Percentiles rank a stretch among this genome's conserved stretches.
Conservation (phyloP, 2,329 filamentous ascomycete genomes). For the Claviceps paspali region DNA sequence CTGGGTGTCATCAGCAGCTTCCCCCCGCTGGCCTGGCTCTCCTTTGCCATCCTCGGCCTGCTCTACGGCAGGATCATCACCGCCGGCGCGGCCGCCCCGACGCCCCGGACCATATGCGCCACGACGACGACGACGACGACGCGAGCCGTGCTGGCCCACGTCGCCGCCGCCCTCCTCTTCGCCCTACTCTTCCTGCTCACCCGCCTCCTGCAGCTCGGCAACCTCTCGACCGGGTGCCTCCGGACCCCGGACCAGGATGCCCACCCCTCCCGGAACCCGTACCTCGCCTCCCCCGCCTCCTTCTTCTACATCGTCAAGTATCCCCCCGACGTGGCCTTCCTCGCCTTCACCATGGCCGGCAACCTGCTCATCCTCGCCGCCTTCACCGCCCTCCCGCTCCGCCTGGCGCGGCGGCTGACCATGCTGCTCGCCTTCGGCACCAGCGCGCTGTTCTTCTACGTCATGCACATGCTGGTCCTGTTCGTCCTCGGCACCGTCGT, state of each 20-base stretch:
- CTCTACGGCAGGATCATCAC: conserved; percentile 26
- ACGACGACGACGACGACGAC: no score
- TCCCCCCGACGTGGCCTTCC: conserved; percentile 31
- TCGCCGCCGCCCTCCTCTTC: conserved; percentile 15
- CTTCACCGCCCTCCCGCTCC: conserved; percentile 19
- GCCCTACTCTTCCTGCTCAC: conserved; percentile 25
- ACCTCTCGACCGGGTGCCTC: conserved; percentile 28
- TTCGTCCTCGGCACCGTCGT: conserved; percentile 13
- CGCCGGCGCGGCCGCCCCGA: no score
- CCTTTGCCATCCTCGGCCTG: conserved; percentile 28
- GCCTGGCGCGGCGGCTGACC: conserved; percentile 15
- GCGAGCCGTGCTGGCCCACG: conserved; percentile 16
- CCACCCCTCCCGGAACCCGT: conserved; percentile 21
- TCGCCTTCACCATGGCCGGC: conserved; percentile 23
- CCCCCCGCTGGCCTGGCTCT: conserved; percentile 30
- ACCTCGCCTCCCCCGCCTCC: conserved; percentile 23
- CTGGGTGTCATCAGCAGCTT: conserved; percentile 22
- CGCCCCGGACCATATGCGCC: no score
- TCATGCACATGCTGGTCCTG: conserved; percentile 22
- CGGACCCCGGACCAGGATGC: conserved; percentile 21
- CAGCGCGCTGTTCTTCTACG: conserved; percentile 31
- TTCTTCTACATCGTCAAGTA: conserved; percentile 34
- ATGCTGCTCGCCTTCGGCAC: conserved; percentile 28
- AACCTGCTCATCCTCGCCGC: conserved; percentile 24
- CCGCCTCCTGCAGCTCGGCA: conserved; percentile 25